These are phyloP conservation scores for Trichosporon coremiiforme DNA, from an alignment of 1,284 basidiomycete genomes.

Conservation along the genomic window DNA sequence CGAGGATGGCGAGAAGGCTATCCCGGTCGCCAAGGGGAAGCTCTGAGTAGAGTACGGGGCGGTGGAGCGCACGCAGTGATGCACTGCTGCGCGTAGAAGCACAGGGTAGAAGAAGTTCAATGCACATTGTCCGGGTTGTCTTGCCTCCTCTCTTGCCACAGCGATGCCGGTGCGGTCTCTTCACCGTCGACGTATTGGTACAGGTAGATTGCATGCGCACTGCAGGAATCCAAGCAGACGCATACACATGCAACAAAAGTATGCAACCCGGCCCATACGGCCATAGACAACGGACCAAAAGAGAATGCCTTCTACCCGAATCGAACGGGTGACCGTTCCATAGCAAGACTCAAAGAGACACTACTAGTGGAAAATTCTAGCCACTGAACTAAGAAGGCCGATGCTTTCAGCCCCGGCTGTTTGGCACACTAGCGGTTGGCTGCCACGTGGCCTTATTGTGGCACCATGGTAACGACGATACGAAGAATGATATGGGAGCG, in stretches of 20 bases:
- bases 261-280: too few species aligned
- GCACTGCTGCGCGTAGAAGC: not conserved
- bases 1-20: conserved; percentile 18
- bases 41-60: not conserved
- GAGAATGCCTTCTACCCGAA: conserved; percentile 7
- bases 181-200: too few species aligned
- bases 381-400: conserved; percentile 2
- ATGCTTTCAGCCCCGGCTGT: not conserved
- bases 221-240: too few species aligned
- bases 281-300: too few species aligned
- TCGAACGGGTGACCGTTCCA: conserved; percentile 7
- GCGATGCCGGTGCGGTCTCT: too few species aligned
- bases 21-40: conserved; percentile 24
- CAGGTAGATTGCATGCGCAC: too few species aligned
- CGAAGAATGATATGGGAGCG: too few species aligned
- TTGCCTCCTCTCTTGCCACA: not conserved
- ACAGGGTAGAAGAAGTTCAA: not conserved
- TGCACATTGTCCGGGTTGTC: not conserved
- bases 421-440: not conserved
- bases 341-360: not conserved
- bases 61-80: too few species aligned
- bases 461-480: not conserved
- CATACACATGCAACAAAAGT: not conserved
- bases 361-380: conserved; percentile 8
- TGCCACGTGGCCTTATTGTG: not conserved